These are phyloP conservation scores for Telfairia occidentalis DNA, from an alignment of 331 rosid species.

Conservation along the genomic window DNA sequence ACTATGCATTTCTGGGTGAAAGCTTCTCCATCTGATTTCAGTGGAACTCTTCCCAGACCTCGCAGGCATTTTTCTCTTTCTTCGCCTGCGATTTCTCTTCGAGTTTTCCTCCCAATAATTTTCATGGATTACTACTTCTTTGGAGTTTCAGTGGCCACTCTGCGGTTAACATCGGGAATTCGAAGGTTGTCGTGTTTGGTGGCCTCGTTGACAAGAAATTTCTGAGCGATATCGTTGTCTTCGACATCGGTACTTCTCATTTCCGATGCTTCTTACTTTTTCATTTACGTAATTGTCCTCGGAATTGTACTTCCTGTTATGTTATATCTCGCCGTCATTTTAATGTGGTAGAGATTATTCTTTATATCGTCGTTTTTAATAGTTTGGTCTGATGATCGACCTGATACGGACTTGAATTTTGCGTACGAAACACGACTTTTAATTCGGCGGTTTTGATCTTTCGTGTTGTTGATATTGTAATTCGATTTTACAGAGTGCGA, in stretches of 20 bases:
- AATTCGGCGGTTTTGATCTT: neutral
- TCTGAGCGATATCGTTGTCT: conserved; percentile 60
- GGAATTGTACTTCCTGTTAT: neutral
- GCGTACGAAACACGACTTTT: neutral
- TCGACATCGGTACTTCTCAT: conserved; percentile 52
- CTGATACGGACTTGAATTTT: neutral
- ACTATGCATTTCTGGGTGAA: conserved; percentile 87
- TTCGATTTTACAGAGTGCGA: neutral
- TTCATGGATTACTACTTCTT: neutral
- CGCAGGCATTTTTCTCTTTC: conserved; percentile 41
- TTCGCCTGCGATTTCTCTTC: neutral
- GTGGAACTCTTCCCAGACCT: conserved; percentile 64
- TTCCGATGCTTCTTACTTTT: neutral
- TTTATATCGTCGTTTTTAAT: neutral
- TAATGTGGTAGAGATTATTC: neutral
- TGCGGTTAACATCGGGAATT: conserved; percentile 68
- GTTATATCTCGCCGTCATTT: neutral
- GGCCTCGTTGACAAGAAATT: conserved; percentile 85
- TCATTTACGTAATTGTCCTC: neutral
- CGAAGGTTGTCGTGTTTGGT: conserved; percentile 85
- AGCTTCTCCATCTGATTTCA: conserved; percentile 64
- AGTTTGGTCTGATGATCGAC: neutral
- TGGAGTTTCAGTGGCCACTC: conserved; percentile 67
- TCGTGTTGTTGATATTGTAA: neutral
- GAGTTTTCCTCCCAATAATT: neutral